These are phyloP conservation scores for Ustilago curta DNA, from an alignment of 1,284 basidiomycete genomes.

Conservation along the genomic window DNA sequence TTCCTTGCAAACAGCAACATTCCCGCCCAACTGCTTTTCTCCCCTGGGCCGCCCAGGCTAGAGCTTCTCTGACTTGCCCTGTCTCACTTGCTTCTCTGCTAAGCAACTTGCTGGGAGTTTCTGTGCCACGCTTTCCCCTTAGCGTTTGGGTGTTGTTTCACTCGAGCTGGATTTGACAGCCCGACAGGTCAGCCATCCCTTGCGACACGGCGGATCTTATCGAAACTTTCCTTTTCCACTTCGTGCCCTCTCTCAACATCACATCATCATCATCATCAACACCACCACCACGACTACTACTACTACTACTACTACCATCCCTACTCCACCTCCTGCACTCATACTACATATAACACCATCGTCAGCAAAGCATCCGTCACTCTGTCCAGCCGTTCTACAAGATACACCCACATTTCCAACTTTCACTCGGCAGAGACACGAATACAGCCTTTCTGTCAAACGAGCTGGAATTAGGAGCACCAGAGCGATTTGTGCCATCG, in stretches of 20 bases:
- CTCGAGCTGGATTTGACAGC: background rate
- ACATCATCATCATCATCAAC: constrained; percentile 5
- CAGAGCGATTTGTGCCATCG: background rate
- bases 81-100: constrained; percentile 3
- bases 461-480: background rate
- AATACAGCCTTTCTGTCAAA: background rate
- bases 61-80: background rate
- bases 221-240: background rate
- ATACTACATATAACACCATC: background rate
- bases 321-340: constrained; percentile 14
- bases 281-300: too few relatives aligned
- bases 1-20: background rate
- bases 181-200: background rate
- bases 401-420: background rate
- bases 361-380: background rate
- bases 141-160: background rate
- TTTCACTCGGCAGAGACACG: background rate
- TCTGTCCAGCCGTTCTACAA: background rate
- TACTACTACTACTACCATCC: constrained; percentile 8
- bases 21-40: constrained; percentile 2
- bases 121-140: background rate
- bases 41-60: background rate
- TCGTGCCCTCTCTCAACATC: constrained; percentile 10
- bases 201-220: background rate
- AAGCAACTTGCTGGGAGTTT: too few relatives aligned